Conservation (phyloP, 106 monocot genomes). For the Ottelia alismoides region DNA sequence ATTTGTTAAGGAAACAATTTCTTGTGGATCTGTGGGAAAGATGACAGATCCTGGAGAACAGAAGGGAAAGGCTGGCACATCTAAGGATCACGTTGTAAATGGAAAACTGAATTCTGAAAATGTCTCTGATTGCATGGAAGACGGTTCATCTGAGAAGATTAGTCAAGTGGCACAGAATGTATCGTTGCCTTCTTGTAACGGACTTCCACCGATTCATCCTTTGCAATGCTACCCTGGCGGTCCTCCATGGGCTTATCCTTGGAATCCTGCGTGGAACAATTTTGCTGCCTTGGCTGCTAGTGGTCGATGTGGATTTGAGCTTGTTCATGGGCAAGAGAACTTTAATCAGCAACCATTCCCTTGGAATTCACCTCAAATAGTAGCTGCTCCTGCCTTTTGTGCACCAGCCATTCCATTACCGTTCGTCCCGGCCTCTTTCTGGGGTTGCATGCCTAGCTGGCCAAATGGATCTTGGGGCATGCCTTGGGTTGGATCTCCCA, state of each 20-base stretch:
- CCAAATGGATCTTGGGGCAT: conserved; percentile 11
- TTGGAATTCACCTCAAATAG: conserved; percentile 25
- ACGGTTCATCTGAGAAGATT: conserved; percentile 2
- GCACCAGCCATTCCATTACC: conserved; percentile 30
- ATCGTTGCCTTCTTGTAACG: conserved; percentile 9
- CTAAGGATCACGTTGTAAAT: conserved; percentile 9
- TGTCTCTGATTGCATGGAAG: conserved; percentile 11
- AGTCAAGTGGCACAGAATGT: background rate
- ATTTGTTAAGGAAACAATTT: conserved; percentile 44
- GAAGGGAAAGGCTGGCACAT: conserved; percentile 8
- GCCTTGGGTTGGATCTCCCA: conserved; percentile 6
- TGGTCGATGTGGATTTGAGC: conserved; percentile 13
- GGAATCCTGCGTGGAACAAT: conserved; percentile 15
- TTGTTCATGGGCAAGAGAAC: conserved; percentile 15
- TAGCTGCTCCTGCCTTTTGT: conserved; percentile 43
- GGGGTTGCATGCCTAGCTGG: conserved; percentile 22
- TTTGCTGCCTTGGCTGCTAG: conserved; percentile 1
- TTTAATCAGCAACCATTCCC: conserved; percentile 5
- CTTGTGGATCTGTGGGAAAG: conserved; percentile 54
- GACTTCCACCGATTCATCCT: conserved; percentile 2
- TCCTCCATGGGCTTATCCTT: conserved; percentile 62
- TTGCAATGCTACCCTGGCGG: conserved; percentile 20
- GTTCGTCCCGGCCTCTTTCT: conserved; percentile 17
- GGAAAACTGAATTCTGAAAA: conserved; percentile 8
- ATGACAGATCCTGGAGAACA: conserved; percentile 42